Base-by-base conservation (phyloP, 768 basidiomycete species). In the Chalciporus pseudorubinellus region DNA sequence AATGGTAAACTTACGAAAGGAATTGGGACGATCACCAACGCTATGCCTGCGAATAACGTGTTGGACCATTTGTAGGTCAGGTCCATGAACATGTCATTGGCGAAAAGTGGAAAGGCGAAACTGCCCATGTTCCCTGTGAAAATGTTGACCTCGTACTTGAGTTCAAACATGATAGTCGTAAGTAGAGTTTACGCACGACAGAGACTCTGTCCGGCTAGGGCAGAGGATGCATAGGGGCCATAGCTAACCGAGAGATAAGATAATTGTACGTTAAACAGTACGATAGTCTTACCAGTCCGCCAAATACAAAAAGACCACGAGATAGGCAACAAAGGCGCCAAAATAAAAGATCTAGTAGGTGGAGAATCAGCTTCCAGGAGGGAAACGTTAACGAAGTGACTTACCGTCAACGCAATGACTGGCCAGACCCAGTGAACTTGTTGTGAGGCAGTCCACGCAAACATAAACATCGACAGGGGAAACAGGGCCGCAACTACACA, bases 391-490 rank as follows among this genome's bases (percentile, higher is more conserved):
- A 13, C 18, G 24, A 29, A 33, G 11, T 14, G 21, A 8, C 41
- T 50, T 26, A 22, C 53, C 26, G 57, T 59, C 45, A 59, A 40
- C 44, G 58, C 53, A 21, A 64, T 56, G n/a, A 54, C 38, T 6
- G 62, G 59, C 55, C 56, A 82, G 38, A 85, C 79, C 86, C 87
- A 89, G 48, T 75, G 80, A 2, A 86, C 71, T 7, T 56, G 55
- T 1, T 73, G 56, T 50, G 75, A 79, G 14, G 81, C 78, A 19
- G 82, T 81, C 81, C 84, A 87, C 0, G 83, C 85, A 61, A 83
- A 90, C 34, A 89, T 81, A 66, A 87, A 80, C 76, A 85, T 81
- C 14, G 76, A 76, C 3, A 72, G 51, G 0, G 84, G 83, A 50
- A 84, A 71, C 7, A 83, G 57, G 40, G 82, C 49, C 0, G 74